Conservation (phyloP, 805 yeast species). For the Monosporozyma solicola region DNA sequence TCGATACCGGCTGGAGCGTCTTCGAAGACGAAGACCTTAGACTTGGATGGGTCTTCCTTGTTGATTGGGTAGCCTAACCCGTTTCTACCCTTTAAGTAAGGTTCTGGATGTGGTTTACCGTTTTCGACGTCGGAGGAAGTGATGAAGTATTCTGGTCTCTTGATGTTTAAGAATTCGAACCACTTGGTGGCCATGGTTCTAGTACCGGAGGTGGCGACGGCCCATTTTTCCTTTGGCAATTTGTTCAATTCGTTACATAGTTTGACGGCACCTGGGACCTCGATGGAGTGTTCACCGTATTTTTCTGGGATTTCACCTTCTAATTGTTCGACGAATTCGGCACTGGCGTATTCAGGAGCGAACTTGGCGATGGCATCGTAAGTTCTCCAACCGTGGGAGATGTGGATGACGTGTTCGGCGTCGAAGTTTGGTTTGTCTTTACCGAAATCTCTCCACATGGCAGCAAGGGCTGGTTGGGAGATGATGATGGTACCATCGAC, state of each 20-base stretch:
- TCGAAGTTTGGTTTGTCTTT: conserved; percentile 57
- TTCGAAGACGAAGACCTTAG: conserved; percentile 61
- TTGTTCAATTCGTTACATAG: conserved; percentile 47
- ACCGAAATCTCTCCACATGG: conserved; percentile 72
- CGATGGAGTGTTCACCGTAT: conserved; percentile 63
- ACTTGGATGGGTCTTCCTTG: conserved; percentile 30
- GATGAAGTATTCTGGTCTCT: conserved; percentile 65
- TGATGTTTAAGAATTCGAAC: conserved; percentile 56
- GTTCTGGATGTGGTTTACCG: conserved; percentile 86
- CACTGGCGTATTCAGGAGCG: conserved; percentile 67
- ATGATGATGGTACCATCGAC: conserved; percentile 82
- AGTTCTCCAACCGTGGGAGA: conserved; percentile 79
- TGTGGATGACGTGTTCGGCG: conserved; percentile 60
- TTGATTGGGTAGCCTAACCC: conserved; percentile 32
- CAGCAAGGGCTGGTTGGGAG: conserved; percentile 75
- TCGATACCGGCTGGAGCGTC: conserved; percentile 84
- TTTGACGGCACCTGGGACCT: conserved; percentile 68
- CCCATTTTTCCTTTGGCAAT: conserved; percentile 59
- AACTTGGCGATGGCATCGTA: conserved; percentile 64
- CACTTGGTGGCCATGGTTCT: conserved; percentile 68
- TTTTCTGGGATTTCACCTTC: conserved; percentile 64
- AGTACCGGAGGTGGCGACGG: conserved; percentile 82
- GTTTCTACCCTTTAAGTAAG: conserved; percentile 53
- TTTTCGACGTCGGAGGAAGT: conserved; percentile 70
- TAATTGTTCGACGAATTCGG: conserved; percentile 52